Evolutionary conservation across 1,284 basidiomycete genomes (phyloP).

Genomic region (Ceratobasidium sp.): DNA sequence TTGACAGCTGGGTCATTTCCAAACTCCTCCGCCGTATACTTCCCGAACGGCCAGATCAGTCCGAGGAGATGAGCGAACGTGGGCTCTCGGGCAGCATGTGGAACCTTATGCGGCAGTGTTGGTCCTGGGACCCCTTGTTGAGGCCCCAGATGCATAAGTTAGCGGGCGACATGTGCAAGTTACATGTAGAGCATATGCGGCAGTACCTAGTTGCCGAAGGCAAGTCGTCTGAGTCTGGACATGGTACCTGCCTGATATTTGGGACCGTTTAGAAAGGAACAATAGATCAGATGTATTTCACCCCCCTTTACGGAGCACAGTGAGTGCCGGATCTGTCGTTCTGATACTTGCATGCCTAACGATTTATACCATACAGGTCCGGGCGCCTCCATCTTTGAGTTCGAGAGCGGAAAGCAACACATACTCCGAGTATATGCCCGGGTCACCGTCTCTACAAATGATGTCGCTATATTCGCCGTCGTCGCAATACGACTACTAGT

Average conservation of each 20-base stretch:
- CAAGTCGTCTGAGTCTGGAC: neutral
- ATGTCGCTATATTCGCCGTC: neutral
- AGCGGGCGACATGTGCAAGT: neutral
- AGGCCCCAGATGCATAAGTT: neutral
- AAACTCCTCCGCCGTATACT: neutral
- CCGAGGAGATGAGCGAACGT: neutral
- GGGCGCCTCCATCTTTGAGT: too few species aligned
- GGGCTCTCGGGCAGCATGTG: constrained; percentile 25
- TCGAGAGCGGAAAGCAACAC: neutral
- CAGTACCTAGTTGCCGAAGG: neutral
- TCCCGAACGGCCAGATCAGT: neutral
- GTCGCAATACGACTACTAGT: neutral
- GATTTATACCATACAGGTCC: too few species aligned
- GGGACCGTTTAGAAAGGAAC: too few species aligned
- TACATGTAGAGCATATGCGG: too few species aligned
- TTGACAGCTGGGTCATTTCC: constrained; percentile 9
- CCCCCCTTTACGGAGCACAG: too few species aligned
- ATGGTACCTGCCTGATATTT: neutral
- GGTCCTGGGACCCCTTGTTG: neutral
- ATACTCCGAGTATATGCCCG: constrained; percentile 4
- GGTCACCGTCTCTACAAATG: neutral
- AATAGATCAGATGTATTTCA: too few species aligned
- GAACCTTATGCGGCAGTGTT: constrained; percentile 16
- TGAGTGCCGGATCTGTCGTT: too few species aligned
- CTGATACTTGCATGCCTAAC: too few species aligned